Percentiles rank a stretch among this genome's conserved stretches.
These are phyloP conservation scores for Pseudomassariella vexata DNA, from an alignment of 2,329 filamentous ascomycete genomes.

Conservation along the genomic window DNA sequence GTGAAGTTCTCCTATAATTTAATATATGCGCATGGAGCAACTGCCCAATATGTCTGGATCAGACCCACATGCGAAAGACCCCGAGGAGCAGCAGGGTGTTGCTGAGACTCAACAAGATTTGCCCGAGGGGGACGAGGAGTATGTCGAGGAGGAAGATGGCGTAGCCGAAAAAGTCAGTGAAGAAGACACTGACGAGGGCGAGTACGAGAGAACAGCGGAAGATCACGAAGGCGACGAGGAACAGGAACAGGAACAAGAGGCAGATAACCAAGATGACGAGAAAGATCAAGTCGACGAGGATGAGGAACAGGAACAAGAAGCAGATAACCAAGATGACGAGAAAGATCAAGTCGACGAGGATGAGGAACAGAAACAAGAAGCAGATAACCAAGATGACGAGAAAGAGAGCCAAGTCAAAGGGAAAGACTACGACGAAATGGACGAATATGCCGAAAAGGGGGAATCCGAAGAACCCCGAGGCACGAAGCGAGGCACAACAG, in stretches of 20 bases:
- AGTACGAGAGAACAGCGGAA: not conserved
- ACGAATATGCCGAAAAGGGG: slow-evolving; percentile 1
- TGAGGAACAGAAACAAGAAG: not conserved
- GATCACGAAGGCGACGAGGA: not conserved
- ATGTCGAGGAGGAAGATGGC: slow-evolving; percentile 1
- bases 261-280: not conserved
- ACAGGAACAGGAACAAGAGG: not conserved
- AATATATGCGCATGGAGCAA: too few species aligned
- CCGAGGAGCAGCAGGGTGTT: not conserved
- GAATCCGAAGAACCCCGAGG: slow-evolving; percentile 1
- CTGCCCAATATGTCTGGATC: not conserved
- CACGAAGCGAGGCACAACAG: not conserved
- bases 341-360: slow-evolving; percentile 1
- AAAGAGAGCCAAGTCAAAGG: not conserved
- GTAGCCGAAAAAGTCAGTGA: too few species aligned
- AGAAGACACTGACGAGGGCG: not conserved
- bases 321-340: slow-evolving; percentile 13
- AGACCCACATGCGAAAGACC: not conserved
- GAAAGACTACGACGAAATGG: slow-evolving; percentile 8
- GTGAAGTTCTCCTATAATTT: too few species aligned
- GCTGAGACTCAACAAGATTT: not conserved
- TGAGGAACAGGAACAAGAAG: not conserved
- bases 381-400: not conserved
- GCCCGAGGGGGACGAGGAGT: not conserved
- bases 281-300: not conserved